Percentiles rank a stretch among this genome's conserved stretches.
phyloP scores from a whole-genome alignment of 192 early-diverging fungal genomes.

The Mortierella antarctica region DNA sequence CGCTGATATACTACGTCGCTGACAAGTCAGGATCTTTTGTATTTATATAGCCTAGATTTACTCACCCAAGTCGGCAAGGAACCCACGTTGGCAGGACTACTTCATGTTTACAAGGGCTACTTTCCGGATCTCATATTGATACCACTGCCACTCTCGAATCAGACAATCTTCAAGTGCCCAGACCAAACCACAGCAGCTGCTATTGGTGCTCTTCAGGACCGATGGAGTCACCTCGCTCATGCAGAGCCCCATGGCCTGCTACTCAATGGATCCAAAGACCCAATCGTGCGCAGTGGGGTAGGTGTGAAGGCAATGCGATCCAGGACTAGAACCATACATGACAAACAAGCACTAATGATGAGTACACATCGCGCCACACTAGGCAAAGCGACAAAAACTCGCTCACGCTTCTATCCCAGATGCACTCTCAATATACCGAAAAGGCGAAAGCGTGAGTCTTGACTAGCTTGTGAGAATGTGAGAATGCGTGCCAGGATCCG shows the following conservation, averaged over 20 bases:
- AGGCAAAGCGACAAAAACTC: conserved; percentile 58
- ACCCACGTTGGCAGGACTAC: conserved; percentile 54
- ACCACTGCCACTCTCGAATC: conserved; percentile 21
- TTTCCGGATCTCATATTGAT: conserved; percentile 56
- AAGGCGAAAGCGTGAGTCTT: conserved; percentile 36
- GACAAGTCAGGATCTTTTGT: neutral
- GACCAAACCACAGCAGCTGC: conserved; percentile 35
- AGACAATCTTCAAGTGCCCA: conserved; percentile 58
- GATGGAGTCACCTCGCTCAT: conserved; percentile 35
- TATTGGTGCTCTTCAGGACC: conserved; percentile 46
- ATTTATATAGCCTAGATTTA: conserved; percentile 52
- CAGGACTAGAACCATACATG: neutral
- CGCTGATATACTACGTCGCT: no score
- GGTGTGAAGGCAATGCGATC: neutral
- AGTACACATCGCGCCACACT: neutral
- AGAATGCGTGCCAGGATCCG: no score
- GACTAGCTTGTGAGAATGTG: neutral
- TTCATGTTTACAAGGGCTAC: conserved; percentile 61
- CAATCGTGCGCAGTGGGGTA: conserved; percentile 20
- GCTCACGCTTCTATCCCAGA: conserved; percentile 46
- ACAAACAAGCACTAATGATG: neutral
- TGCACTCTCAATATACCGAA: conserved; percentile 34
- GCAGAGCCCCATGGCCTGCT: neutral
- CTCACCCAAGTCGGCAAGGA: conserved; percentile 52
- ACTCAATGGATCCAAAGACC: conserved; percentile 40